These are phyloP conservation scores for Colletotrichum sp. DNA, from an alignment of 2,329 filamentous ascomycete genomes.

Conservation along the genomic window DNA sequence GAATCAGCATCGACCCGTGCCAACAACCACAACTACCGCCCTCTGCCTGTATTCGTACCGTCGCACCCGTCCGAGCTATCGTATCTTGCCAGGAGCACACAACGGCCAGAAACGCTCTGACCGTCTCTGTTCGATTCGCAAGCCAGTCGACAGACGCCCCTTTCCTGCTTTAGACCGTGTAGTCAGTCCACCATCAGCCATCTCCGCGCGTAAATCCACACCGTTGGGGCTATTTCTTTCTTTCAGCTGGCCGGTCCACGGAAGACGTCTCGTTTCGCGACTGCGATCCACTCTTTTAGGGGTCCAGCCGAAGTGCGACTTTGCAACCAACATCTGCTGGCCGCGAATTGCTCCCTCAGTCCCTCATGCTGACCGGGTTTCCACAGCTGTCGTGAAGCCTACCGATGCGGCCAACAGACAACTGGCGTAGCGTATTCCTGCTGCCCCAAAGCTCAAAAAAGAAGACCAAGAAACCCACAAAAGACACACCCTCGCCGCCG, in stretches of 20 bases:
- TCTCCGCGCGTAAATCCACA: background rate
- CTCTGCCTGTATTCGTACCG: background rate
- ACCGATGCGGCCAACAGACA: conserved; percentile 12
- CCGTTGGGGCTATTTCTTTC: background rate
- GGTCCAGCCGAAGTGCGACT: background rate
- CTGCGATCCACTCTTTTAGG: background rate
- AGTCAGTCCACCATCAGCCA: conserved; percentile 11
- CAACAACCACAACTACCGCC: background rate
- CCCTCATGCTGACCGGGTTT: background rate
- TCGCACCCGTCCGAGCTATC: background rate
- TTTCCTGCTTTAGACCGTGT: background rate
- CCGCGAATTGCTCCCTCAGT: background rate
- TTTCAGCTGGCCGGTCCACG: background rate
- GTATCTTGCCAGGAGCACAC: background rate
- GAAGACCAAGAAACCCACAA: conserved; percentile 9
- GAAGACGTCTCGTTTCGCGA: background rate
- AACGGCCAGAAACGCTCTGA: background rate
- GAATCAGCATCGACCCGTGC: background rate
- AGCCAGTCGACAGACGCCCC: conserved; percentile 1
- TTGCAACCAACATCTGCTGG: background rate
- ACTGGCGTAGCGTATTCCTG: conserved; percentile 18
- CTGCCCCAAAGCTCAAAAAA: conserved; percentile 16
- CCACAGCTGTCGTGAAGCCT: background rate
- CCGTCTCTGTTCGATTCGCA: background rate
- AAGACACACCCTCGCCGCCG: background rate